Base-by-base conservation (phyloP, 1,139 yeast species). In the Debaryomyces nepalensis region DNA sequence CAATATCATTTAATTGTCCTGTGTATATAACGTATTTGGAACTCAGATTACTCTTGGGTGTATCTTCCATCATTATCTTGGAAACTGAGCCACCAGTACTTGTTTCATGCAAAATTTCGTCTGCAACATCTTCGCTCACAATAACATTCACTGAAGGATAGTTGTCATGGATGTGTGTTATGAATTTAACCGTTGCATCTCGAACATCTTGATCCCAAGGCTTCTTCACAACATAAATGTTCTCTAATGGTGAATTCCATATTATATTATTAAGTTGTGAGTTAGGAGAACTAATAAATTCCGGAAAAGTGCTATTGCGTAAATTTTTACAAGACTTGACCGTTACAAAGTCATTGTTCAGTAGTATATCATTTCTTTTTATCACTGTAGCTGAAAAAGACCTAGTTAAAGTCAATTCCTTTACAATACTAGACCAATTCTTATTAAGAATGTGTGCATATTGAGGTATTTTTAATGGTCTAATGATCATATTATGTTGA, bases 171-270 rank as follows among this genome's bases (percentile, higher is more conserved):
- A 88, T 50, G 48, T 69, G 75, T 33, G 73, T 65, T 22, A 89
- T 78, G 48, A 91, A 83, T 40, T 74, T 70, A 7, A 81, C 72
- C 78, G 84, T 79, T 6, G 95, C 90, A 12, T 71, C 68, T 10
- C 84, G 72, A 1, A 88, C 95, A 7, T 70, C 66, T 3, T 68
- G 62, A 43, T 87, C 80, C 84, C 89, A 82, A 1, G 97, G 97
- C 59, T 91, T 91, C 61, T 89, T 90, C 32, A 88, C 87, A 30
- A 91, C 72, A 46, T 84, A 77, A 7, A 91, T 78, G 59, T 91
- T 91, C 47, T 80, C 77, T 10, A 88, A 77, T 1, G 82, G 81
- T 9, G 54, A 42, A 23, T 63, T 46, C 78, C 73, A 82, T 18
- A 72, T 63, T 31, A 81, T 54, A 32, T 75, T 70, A 51, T 73